phyloP scores from a whole-genome alignment of 2,329 filamentous ascomycete genomes.

The Sarocladiaceae sp. region DNA sequence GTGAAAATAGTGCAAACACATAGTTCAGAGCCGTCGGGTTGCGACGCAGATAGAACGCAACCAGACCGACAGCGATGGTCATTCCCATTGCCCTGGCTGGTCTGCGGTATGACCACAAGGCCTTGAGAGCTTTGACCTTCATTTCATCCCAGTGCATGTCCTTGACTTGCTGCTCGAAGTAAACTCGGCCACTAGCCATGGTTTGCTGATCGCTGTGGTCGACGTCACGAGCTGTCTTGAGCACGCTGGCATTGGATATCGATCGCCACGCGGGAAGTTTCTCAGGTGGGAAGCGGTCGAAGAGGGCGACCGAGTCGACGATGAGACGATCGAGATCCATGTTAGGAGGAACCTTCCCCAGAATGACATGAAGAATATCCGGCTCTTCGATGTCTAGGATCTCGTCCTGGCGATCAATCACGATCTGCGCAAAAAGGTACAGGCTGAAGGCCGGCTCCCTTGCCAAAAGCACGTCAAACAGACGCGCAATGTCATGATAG shows the following conservation, averaged over 20 bases:
- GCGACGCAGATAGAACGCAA: conserved; percentile 65
- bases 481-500: conserved; percentile 80
- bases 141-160: conserved; percentile 66
- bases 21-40: conserved; percentile 28
- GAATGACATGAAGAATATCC: conserved; percentile 85
- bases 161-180: conserved; percentile 63
- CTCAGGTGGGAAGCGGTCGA: conserved; percentile 66
- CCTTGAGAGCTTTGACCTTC: conserved; percentile 32
- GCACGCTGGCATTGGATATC: conserved; percentile 72
- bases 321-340: conserved; percentile 80
- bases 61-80: conserved; percentile 61
- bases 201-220: conserved; percentile 48
- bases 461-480: conserved; percentile 90
- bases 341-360: conserved; percentile 80
- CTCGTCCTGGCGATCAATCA: conserved; percentile 74
- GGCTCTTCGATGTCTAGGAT: conserved; percentile 89
- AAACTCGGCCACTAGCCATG: conserved; percentile 59
- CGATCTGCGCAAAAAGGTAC: conserved; percentile 88
- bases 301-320: conserved; percentile 58
- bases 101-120: conserved; percentile 61
- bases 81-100: conserved; percentile 58
- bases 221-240: conserved; percentile 72
- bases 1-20: conserved; percentile 4
- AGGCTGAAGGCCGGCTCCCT: conserved; percentile 82
- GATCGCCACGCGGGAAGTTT: conserved; percentile 65